Percentiles rank a stretch among this genome's conserved stretches.
Evolutionary conservation across 2,329 filamentous ascomycete species (phyloP).

Genomic region (Trichoderma atrobrunneum): DNA sequence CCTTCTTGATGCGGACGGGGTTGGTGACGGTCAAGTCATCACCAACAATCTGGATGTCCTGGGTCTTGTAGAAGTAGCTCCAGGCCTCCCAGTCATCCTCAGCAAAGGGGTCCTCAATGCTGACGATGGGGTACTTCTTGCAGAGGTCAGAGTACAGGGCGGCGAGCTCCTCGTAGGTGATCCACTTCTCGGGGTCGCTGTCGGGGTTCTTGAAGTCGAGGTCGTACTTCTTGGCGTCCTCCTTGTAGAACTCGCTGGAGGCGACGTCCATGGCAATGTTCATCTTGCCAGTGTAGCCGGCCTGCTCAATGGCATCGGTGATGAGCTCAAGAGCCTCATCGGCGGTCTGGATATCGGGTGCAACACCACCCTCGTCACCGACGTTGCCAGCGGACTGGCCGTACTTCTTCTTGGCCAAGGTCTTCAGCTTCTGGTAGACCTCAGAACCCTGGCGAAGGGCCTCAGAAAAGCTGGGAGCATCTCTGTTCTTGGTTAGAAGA

Average conservation of each 20-base stretch:
- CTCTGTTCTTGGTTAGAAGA: slow-evolving; percentile 43
- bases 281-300: slow-evolving; percentile 93
- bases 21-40: slow-evolving; percentile 99
- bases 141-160: slow-evolving; percentile 82
- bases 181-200: slow-evolving; percentile 92
- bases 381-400: slow-evolving; percentile 98
- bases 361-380: slow-evolving; percentile 98
- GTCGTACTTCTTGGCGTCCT: slow-evolving; percentile 97
- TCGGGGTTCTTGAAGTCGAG: slow-evolving; percentile 99
- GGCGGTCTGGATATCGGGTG: slow-evolving; percentile 95
- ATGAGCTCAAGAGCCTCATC: slow-evolving; percentile 98
- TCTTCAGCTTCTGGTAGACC: slow-evolving; percentile 97
- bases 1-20: slow-evolving; percentile 98
- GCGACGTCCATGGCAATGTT: slow-evolving; percentile 99
- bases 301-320: slow-evolving; percentile 87
- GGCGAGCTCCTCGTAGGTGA: slow-evolving; percentile 97
- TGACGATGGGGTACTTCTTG: slow-evolving; percentile 97
- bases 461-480: slow-evolving; percentile 88
- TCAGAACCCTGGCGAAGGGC: slow-evolving; percentile 94
- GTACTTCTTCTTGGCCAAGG: slow-evolving; percentile 98
- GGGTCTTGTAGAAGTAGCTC: slow-evolving; percentile 99
- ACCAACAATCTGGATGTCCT: slow-evolving; percentile 96
- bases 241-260: slow-evolving; percentile 99
- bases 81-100: slow-evolving; percentile 99
- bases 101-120: slow-evolving; percentile 97